A percentile compares a stretch with the other conserved stretches of the same genome.
phyloP scores from a whole-genome alignment of 73 alveolate species.

The Symbiodinium natans region DNA sequence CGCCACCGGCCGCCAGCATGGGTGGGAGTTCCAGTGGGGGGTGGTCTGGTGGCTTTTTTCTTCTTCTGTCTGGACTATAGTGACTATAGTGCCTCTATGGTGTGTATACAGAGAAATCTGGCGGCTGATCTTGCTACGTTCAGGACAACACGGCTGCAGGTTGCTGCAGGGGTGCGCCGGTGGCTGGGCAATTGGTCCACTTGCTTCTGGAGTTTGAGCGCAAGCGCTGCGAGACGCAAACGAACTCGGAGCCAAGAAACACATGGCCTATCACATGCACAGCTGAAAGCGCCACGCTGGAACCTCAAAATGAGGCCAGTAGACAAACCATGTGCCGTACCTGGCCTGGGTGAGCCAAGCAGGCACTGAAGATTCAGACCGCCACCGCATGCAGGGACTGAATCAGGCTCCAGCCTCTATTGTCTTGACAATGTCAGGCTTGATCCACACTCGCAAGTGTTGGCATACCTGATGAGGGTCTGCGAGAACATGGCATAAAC shows the following conservation, averaged over 20 bases:
- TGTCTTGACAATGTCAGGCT: slow-evolving; percentile 75
- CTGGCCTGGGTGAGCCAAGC: slow-evolving; percentile 26
- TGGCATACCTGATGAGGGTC: slow-evolving; percentile 39
- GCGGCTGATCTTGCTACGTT: too few species aligned
- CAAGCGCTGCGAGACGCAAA: neutral
- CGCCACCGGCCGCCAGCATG: neutral
- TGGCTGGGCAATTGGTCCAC: too few species aligned
- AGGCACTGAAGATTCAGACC: neutral
- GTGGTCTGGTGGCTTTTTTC: too few species aligned
- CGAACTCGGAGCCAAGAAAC: too few species aligned
- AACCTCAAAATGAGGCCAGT: slow-evolving; percentile 87
- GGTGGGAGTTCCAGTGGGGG: too few species aligned
- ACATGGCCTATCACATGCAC: too few species aligned
- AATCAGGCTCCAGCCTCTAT: neutral
- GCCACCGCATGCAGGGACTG: neutral
- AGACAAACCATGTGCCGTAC: slow-evolving; percentile 60
- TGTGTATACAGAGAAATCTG: too few species aligned
- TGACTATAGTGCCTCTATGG: too few species aligned
- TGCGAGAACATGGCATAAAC: too few species aligned
- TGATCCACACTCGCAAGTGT: slow-evolving; percentile 85
- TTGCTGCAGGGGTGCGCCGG: too few species aligned
- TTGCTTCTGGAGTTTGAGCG: neutral
- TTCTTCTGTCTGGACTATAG: too few species aligned
- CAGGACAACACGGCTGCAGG: too few species aligned
- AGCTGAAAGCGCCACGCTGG: neutral